Percentiles rank a stretch among this genome's conserved stretches.
Evolutionary conservation across 352 stramenopile species (phyloP).

Genomic region (Phytophthora macrochlamydospora): DNA sequence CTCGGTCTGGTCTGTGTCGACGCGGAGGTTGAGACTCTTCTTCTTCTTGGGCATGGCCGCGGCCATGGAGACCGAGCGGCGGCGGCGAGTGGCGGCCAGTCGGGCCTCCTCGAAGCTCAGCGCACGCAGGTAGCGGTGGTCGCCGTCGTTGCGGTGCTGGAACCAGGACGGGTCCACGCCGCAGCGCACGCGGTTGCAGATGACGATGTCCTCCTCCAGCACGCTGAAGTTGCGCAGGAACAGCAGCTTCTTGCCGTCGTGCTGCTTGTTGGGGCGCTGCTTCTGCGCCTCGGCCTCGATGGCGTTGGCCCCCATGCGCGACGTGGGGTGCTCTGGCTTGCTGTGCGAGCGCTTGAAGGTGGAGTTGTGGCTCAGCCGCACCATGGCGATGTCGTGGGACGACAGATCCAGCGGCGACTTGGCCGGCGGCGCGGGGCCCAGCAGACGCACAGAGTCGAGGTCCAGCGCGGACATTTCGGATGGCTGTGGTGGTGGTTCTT

Average conservation of each 20-base stretch:
- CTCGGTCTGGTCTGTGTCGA: conserved; percentile 14
- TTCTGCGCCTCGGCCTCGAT: conserved; percentile 55
- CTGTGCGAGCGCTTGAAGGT: conserved; percentile 58
- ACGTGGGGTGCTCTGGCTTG: conserved; percentile 66
- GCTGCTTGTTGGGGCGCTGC: conserved; percentile 24
- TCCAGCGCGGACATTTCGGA: conserved; percentile 8
- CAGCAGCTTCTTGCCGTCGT: conserved; percentile 56
- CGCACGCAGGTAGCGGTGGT: conserved; percentile 53
- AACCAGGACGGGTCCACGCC: conserved; percentile 54
- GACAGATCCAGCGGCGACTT: conserved; percentile 31
- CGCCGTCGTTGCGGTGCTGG: conserved; percentile 40
- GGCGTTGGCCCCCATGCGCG: conserved; percentile 50
- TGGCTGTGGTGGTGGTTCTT: too few relatives aligned
- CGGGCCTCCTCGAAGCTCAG: conserved; percentile 56
- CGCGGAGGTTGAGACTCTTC: conserved; percentile 23
- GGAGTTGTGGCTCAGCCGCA: conserved; percentile 28
- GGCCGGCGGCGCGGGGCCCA: conserved; percentile 22
- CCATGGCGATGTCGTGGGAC: conserved; percentile 35
- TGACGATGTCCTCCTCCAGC: conserved; percentile 64
- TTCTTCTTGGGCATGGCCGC: conserved; percentile 18
- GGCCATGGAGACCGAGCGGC: conserved; percentile 27
- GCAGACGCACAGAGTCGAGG: conserved; percentile 20
- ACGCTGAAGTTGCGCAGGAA: conserved; percentile 73
- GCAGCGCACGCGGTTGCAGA: conserved; percentile 73
- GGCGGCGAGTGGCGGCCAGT: conserved; percentile 46